Evolutionary conservation across 202 grass and related monocot genomes (phyloP).

Genomic region (Carex sylvatica): DNA sequence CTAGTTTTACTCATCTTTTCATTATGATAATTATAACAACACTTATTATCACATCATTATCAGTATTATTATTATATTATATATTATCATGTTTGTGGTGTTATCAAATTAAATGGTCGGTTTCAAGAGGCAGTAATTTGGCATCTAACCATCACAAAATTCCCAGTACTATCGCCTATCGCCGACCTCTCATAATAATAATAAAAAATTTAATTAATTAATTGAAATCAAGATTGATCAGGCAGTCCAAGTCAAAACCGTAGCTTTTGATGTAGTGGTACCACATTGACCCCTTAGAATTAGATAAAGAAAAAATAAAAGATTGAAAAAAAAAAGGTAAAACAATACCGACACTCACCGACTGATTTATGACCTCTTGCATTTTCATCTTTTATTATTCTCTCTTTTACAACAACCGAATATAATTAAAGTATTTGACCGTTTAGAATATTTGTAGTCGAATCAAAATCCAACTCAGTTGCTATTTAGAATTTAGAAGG

Average conservation of each 20-base stretch:
- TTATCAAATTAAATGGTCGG: not conserved
- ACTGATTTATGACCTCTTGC: constrained; percentile 18
- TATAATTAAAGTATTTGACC: no score
- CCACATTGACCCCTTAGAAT: not conserved
- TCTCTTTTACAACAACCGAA: no score
- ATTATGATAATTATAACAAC: not conserved
- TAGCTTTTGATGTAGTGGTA: not conserved
- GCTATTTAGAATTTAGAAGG: no score
- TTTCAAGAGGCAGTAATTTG: not conserved
- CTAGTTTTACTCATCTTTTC: no score
- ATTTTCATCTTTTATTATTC: not conserved
- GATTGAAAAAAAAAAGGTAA: not conserved
- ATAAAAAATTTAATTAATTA: not conserved
- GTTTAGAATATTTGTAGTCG: no score
- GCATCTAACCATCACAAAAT: not conserved
- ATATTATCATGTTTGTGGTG: not conserved
- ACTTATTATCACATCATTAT: not conserved
- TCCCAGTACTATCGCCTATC: not conserved
- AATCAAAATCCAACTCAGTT: no score
- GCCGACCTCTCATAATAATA: not conserved
- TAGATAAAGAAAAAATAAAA: not conserved
- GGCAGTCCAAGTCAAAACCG: not conserved
- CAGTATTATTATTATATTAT: not conserved
- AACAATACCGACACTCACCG: not conserved
- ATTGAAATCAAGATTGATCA: not conserved